A percentile compares a stretch with the other conserved stretches of the same genome.
Evolutionary conservation across 331 rosid genomes (phyloP).

Genomic region (Malus hybrid): DNA sequence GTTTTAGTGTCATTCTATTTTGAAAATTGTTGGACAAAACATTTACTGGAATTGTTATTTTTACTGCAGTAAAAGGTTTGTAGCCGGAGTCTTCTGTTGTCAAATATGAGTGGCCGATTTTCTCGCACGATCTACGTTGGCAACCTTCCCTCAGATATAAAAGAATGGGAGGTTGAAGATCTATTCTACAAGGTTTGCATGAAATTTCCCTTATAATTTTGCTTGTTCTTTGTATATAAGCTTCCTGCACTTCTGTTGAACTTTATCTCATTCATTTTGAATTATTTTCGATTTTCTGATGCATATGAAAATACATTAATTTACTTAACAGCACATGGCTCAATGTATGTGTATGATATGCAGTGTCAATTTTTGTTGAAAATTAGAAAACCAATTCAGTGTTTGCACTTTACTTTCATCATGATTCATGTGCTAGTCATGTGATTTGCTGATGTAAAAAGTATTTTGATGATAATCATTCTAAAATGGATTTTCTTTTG

Average conservation of each 20-base stretch:
- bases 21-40: constrained; percentile 5
- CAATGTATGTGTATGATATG: background rate
- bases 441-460: background rate
- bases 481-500: constrained; percentile 14
- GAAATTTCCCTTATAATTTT: background rate
- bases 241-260: background rate
- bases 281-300: background rate
- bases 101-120: constrained; percentile 92
- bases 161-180: constrained; percentile 87
- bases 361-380: background rate
- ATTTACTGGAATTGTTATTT: constrained; percentile 23
- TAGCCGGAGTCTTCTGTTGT: constrained; percentile 13
- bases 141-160: constrained; percentile 89
- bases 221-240: background rate
- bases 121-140: constrained; percentile 99
- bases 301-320: background rate
- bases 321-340: background rate
- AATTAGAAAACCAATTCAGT: background rate
- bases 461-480: background rate
- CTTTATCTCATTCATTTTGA: background rate
- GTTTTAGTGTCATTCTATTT: constrained; percentile 14
- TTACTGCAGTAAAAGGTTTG: constrained; percentile 32
- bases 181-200: constrained; percentile 74
- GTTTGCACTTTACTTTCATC: background rate
- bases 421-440: background rate